phyloP scores from a whole-genome alignment of 805 yeast genomes.

The Wickerhamiella spandovensis region DNA sequence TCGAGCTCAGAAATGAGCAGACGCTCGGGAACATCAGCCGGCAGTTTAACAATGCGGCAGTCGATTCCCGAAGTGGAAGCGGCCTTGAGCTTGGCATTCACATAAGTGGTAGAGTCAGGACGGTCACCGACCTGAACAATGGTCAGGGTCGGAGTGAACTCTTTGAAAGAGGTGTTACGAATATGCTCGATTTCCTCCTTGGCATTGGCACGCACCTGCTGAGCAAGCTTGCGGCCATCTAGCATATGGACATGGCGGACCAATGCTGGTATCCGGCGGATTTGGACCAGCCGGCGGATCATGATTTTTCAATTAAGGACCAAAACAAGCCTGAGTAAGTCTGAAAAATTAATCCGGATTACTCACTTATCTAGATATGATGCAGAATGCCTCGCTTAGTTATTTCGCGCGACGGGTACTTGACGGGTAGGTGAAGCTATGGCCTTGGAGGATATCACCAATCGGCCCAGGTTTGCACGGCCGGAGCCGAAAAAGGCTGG shows the following conservation, averaged over 20 bases:
- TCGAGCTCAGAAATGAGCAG: slow-evolving; percentile 44
- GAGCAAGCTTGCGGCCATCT: slow-evolving; percentile 50
- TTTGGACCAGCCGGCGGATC: neutral
- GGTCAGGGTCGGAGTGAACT: slow-evolving; percentile 63
- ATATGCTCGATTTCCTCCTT: slow-evolving; percentile 36
- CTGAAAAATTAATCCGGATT: neutral
- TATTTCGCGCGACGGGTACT: too few species aligned
- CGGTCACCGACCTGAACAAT: slow-evolving; percentile 84
- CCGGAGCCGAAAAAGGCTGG: neutral
- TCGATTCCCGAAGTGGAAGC: slow-evolving; percentile 69
- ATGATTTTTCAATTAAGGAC: neutral
- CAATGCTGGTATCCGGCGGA: neutral
- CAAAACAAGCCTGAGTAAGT: neutral
- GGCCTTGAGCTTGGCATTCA: slow-evolving; percentile 79
- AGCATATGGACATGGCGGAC: slow-evolving; percentile 22
- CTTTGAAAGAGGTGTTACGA: slow-evolving; percentile 29
- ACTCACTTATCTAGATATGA: too few species aligned
- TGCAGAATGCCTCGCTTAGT: too few species aligned
- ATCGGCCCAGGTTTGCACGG: neutral
- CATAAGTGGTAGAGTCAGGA: slow-evolving; percentile 88
- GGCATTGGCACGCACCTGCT: slow-evolving; percentile 37
- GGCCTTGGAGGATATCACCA: neutral
- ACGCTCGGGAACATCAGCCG: slow-evolving; percentile 46
- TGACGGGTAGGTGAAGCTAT: too few species aligned
- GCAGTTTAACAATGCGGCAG: slow-evolving; percentile 51